Conservation (phyloP, 768 basidiomycete species). For the Trametes punicea region DNA sequence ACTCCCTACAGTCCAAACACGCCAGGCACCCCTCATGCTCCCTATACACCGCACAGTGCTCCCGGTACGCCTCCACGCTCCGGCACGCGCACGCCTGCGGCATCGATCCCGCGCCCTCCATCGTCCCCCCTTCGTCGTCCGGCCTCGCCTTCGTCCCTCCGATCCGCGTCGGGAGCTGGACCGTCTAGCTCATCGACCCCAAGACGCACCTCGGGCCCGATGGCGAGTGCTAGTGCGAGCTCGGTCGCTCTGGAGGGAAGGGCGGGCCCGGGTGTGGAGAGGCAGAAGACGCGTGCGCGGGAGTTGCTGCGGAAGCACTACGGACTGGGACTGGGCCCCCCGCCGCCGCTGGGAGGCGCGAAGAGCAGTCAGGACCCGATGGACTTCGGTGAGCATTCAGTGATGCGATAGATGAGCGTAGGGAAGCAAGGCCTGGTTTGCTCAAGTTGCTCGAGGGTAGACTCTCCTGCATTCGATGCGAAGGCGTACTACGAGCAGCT, state of each 20-base stretch:
- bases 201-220: neutral
- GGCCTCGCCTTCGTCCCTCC: constrained; percentile 32
- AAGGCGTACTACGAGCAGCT: constrained; percentile 83
- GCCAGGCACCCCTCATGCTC: constrained; percentile 9
- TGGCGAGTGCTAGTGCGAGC: neutral
- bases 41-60: constrained; percentile 8
- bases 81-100: constrained; percentile 11
- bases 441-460: constrained; percentile 35
- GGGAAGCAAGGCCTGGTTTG: neutral
- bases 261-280: neutral
- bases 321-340: constrained; percentile 75
- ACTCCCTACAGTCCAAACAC: constrained; percentile 19
- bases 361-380: constrained; percentile 63
- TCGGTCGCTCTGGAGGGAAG: neutral
- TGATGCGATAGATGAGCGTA: neutral
- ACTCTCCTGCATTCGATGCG: constrained; percentile 80
- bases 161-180: constrained; percentile 12
- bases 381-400: constrained; percentile 63
- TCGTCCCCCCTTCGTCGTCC: constrained; percentile 45
- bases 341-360: constrained; percentile 50
- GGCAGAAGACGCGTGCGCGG: constrained; percentile 47
- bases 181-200: neutral
- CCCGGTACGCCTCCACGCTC: constrained; percentile 7
- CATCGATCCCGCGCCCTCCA: constrained; percentile 31
- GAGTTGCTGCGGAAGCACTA: constrained; percentile 85